These are phyloP conservation scores for Hyaloscypha hepaticicola DNA, from an alignment of 495 filamentous ascomycete species.

Conservation along the genomic window DNA sequence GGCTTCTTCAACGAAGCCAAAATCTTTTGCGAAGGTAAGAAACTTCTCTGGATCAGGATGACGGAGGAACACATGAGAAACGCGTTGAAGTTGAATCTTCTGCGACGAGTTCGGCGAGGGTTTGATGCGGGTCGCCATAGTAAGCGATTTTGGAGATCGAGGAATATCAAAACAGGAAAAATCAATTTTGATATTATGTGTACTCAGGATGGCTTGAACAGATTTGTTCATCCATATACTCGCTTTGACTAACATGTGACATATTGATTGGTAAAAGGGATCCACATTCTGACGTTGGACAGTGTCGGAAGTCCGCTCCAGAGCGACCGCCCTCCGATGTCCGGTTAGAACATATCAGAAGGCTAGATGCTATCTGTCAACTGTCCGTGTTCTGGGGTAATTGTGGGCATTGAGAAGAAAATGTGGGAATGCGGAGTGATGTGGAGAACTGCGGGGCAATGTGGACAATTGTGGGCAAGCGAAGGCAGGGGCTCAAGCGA, in stretches of 20 bases:
- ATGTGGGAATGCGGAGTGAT: background rate
- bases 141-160: background rate
- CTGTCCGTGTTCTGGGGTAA: too few species aligned
- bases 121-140: background rate
- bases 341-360: too few species aligned
- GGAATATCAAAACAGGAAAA: background rate
- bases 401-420: background rate
- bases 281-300: background rate
- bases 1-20: constrained; percentile 8
- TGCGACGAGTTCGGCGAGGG: background rate
- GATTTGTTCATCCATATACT: background rate
- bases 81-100: background rate
- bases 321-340: too few species aligned
- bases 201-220: background rate
- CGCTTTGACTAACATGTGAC: background rate
- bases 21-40: constrained; percentile 26
- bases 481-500: background rate
- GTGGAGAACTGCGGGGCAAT: background rate
- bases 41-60: constrained; percentile 29
- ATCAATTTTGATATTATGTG: background rate
- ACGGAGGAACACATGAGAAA: constrained; percentile 27
- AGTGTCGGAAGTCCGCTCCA: background rate
- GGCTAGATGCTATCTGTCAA: too few species aligned
- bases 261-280: background rate
- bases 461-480: background rate